Base-by-base conservation (phyloP, 208 protist species). In the Acanthamoeba rhysodes region DNA sequence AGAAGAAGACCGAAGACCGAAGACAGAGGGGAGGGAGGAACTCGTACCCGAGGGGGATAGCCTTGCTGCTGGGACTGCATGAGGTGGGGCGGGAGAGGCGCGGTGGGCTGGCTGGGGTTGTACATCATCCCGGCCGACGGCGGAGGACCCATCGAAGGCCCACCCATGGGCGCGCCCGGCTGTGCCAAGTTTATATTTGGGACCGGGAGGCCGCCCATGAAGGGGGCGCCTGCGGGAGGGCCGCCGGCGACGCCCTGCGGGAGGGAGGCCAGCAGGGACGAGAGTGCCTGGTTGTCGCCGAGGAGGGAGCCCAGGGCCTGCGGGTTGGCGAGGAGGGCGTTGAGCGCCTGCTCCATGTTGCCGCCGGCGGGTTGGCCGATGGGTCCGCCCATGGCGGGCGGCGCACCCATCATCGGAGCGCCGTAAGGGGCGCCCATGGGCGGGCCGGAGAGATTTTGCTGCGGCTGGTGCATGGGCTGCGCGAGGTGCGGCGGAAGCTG, bases 141-240 rank as follows among this genome's bases (percentile, higher is more conserved):
- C 37, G 37, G 37, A 41, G 37, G 37, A 18, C 68, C 68, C 29
- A 24, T n/a, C 9, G 68, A 76, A n/a, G 68, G 68, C 68, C 27
- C 68, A 0, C n/a, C 34, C 68, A 45, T 45, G 68, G n/a, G n/a
- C 4, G 29, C 32, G 68, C 34, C 32, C 68, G 7, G 68, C 29
- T 76, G 68, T 76, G 68, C 32, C 34, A 76, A 76, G 68, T 76
- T 76, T 76, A 76, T 76, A 76, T 76, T 76, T 76, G 22, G 68
- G 68, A 9, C 34, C 18, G 12, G 12, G 66, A 72, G 37, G 37
- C 37, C n/a, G 22, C 68, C 68, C 68, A 76, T 76, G 68, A 76
- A 76, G 0, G 22, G 68, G 1, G 68, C n/a, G 32, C 12, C 68
- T 10, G 68, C 68, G 34, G 68, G 68, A 76, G 68, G 32, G 29